Evolutionary conservation across 176 grass and related monocot species (phyloP).

Genomic region (Oropetium thomaeum): DNA sequence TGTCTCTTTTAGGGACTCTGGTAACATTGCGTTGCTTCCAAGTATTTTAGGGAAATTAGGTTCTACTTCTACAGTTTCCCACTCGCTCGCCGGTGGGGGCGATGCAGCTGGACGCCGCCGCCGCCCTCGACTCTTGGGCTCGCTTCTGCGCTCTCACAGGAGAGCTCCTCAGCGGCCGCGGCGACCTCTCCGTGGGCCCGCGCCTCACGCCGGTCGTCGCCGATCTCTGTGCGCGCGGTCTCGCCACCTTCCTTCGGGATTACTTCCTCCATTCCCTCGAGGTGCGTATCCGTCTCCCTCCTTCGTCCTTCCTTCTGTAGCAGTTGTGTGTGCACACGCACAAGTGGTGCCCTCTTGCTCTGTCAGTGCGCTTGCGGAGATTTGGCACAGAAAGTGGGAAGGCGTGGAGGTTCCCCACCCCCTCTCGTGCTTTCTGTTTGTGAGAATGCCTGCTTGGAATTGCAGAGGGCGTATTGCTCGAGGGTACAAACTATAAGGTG

Average conservation of each 20-base stretch:
- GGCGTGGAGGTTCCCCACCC: neutral
- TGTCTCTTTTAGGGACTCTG: too few species aligned
- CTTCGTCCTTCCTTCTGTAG: neutral
- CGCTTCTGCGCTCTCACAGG: slow-evolving; percentile 53
- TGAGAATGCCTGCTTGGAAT: slow-evolving; percentile 28
- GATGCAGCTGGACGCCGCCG: slow-evolving; percentile 49
- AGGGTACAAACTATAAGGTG: neutral
- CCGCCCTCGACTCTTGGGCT: slow-evolving; percentile 57
- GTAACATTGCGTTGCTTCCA: neutral
- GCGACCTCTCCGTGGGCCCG: slow-evolving; percentile 39
- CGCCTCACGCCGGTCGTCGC: slow-evolving; percentile 45
- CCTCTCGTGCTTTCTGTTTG: slow-evolving; percentile 32
- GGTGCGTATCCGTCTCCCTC: slow-evolving; percentile 23
- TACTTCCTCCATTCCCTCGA: slow-evolving; percentile 75
- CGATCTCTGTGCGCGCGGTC: slow-evolving; percentile 54
- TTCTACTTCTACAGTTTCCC: neutral
- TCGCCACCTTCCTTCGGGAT: slow-evolving; percentile 61
- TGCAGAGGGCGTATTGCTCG: neutral
- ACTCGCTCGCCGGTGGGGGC: neutral
- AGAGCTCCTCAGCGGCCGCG: slow-evolving; percentile 42
- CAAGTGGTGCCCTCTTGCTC: neutral
- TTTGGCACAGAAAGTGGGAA: neutral
- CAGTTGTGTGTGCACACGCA: neutral
- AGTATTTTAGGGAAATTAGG: neutral
- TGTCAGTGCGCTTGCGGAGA: neutral